A percentile compares a stretch with the other conserved stretches of the same genome.
These are phyloP conservation scores for Chrysochromulina parva DNA, from an alignment of 78 protist species.

Conservation along the genomic window DNA sequence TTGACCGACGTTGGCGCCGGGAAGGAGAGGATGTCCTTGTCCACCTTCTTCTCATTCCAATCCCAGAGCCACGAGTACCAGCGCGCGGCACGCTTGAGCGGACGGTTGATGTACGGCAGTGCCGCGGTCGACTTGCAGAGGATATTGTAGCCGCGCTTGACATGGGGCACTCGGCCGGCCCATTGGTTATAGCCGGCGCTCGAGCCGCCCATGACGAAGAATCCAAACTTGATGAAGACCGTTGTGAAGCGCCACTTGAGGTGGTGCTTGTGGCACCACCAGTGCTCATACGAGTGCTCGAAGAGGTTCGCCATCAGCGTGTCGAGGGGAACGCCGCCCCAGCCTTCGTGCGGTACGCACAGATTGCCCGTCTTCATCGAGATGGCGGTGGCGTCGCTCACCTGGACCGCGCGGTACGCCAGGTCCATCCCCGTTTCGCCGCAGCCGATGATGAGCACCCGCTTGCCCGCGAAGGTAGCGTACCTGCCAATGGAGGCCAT, in stretches of 20 bases:
- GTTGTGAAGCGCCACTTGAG: slow-evolving; percentile 32
- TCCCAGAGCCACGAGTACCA: neutral
- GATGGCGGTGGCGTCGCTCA: neutral
- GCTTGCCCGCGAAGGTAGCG: neutral
- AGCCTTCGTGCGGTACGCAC: neutral
- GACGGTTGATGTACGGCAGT: slow-evolving; percentile 50
- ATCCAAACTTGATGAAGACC: neutral
- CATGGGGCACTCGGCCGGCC: neutral
- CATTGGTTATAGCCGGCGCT: neutral
- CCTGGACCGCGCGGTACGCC: neutral
- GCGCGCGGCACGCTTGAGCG: neutral
- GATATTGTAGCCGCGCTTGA: slow-evolving; percentile 45
- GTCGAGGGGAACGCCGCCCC: slow-evolving; percentile 40
- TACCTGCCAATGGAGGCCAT: neutral
- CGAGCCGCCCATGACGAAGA: neutral
- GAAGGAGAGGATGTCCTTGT: neutral
- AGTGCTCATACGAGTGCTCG: slow-evolving; percentile 52
- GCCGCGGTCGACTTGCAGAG: slow-evolving; percentile 51
- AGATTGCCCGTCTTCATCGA: neutral
- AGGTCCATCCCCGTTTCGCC: slow-evolving; percentile 38
- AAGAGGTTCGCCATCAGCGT: slow-evolving; percentile 49
- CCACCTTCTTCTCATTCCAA: neutral
- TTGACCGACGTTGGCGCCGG: neutral
- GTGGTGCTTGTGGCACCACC: neutral
- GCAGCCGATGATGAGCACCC: slow-evolving; percentile 9